phyloP scores from a whole-genome alignment of 257 asterid species.

The Parsonsia alboflavescens region DNA sequence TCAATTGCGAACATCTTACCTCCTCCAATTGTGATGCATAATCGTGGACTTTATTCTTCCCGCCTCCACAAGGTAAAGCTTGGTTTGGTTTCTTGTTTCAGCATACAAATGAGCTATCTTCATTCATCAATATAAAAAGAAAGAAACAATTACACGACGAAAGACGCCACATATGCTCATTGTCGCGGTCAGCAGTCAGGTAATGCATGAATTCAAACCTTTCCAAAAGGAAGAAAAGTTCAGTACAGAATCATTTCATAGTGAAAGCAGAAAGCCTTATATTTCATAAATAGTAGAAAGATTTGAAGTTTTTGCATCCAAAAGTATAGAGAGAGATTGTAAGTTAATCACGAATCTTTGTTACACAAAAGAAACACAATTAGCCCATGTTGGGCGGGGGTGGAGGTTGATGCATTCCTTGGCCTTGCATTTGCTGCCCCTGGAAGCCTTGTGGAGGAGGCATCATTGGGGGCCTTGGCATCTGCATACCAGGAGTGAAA shows the following conservation, averaged over 20 bases:
- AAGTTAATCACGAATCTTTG: not conserved
- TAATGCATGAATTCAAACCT: not conserved
- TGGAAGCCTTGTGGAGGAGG: slow-evolving; percentile 78
- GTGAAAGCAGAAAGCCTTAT: not conserved
- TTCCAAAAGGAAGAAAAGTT: not conserved
- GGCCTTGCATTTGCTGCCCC: slow-evolving; percentile 67
- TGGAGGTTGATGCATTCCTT: slow-evolving; percentile 58
- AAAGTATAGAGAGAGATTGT: not conserved
- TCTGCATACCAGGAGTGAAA: slow-evolving; percentile 73
- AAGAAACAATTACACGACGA: not conserved
- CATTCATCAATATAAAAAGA: not conserved
- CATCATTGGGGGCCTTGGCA: slow-evolving; percentile 81
- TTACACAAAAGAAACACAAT: slow-evolving; percentile 7
- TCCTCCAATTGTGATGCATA: too few species aligned
- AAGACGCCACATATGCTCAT: not conserved
- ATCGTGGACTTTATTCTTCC: too few species aligned
- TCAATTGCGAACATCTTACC: too few species aligned
- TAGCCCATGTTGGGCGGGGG: slow-evolving; percentile 77
- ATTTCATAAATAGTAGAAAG: not conserved
- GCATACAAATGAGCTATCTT: not conserved
- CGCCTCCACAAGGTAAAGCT: not conserved
- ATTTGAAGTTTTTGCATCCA: not conserved
- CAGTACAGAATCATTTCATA: not conserved
- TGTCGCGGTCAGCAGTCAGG: not conserved
- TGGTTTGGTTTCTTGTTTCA: not conserved